Evolutionary conservation across 371 early-diverging fungal genomes (phyloP), one percentile per base, ranked within the genome.

Genomic region (Batkoa obscura): DNA sequence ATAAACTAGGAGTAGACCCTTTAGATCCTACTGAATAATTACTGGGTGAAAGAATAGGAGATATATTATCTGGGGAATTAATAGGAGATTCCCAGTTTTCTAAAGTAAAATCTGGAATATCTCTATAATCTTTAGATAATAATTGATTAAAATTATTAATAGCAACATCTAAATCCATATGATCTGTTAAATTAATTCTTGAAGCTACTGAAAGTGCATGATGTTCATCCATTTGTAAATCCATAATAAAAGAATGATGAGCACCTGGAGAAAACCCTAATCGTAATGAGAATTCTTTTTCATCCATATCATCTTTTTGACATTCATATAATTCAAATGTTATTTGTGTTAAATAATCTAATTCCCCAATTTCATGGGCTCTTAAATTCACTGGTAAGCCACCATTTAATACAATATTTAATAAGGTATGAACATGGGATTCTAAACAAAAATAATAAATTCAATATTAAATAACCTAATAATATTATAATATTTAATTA

Each of bases 311-410:
- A 6, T 59, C 61, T 34, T 80, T 76, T 50, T 77, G 81, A 38
- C 95, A 75, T 66, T 94, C 95, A 58, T 94, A 93, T 13, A 97
- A 68, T 66, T 97, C 97, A 64, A 97, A 91, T 4, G 90, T 92
- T 53, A 97, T 94, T 57, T 97, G 97, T 1, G 95, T 91, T 55
- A 97, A 66, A 62, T 76, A 95, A 60, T 96, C 94, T 36, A 96
- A 66, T 64, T 94, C 95, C n/a, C 81, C 84, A 10, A 91, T 70
- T 4, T 81, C 71, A 37, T 74, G 71, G 42, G 70, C 68, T 17
- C 74, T 69, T 1, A 84, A 66, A 58, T 79, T 76, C 2, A 83
- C 86, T 1, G 88, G 86, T 49, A 93, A 74, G 31, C 88, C 86
- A 36, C 86, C 84, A 6, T 84, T 69, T 58, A 88, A 79, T 2